Base-by-base conservation (phyloP, 2,329 filamentous ascomycete species). In the Calonectria pseudoreteaudii region DNA sequence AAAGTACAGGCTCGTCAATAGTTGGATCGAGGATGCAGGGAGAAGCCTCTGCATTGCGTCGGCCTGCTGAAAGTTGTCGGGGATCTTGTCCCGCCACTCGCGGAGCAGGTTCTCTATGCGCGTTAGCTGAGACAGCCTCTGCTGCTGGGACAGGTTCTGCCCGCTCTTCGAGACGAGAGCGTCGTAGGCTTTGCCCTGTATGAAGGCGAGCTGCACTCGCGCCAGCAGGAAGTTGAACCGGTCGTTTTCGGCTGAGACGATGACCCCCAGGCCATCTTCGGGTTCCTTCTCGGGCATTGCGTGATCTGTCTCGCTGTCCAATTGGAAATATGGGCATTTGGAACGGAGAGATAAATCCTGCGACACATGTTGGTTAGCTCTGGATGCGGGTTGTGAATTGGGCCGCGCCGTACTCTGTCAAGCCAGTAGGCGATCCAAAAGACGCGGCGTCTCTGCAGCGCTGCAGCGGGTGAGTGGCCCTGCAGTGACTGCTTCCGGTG, bases 401-500 rank as follows among this genome's bases (percentile, higher is more conserved):
- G 38, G 16, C 16, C 7, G 5, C 13, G 0, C 14, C 72, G 1
- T 67, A 75, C 78, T 30, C 74, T 84, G 30, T 86, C 85, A 26
- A 85, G 75, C 3, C 79, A 74, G 28, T 86, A 86, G 6, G 80
- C 78, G 11, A 85, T 77, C 84, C 84, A 86, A 67, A 85, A 86
- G 10, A 86, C 49, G 8, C 83, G 82, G 13, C 74, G 64, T 52
- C 83, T 81, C 9, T 83, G 82, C 3, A 78, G 70, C 10, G 69
- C 66, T 0, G 70, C 76, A 0, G 68, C 41, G 8, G 30, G 56
- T 4, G 72, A 36, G 0, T 74, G 31, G 0, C 70, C 72, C 18
- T 20, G 11, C 1, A 68, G 16, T 13, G 66, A 53, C 18, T 75
- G 34, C 6, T 75, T 78, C 6, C 83, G 82, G 38, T 85, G 82